Base-by-base conservation (phyloP, 2,329 filamentous ascomycete genomes). In the Madurella mycetomatis region DNA sequence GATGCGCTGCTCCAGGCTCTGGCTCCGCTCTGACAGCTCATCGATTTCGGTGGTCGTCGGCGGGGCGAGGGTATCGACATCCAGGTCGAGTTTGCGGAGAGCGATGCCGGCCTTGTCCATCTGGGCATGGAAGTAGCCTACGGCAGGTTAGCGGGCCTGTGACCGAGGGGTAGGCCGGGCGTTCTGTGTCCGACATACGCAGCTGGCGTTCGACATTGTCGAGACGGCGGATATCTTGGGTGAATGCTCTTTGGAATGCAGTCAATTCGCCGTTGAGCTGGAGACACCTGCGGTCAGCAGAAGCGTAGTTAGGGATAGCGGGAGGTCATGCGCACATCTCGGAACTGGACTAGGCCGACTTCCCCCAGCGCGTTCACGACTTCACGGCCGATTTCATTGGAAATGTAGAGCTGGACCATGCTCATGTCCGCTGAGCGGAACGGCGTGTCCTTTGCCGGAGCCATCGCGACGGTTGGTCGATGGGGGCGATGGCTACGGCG, bases 351-450 rank as follows among this genome's bases (percentile, higher is more conserved):
- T 67, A 94, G 83, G 55, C 94, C 94, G 68, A 99, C 83, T 81
- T 99, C 94, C 69, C 94, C 94, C 62, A 99, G 80, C 53, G 92
- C 92, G 69, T 92, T 96, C 60, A 97, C 92, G 66, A 96, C 92
- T 78, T 99, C 95, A 70, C 94, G 86, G 66, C 94, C 92, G 65
- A 99, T 97, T 80, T 99, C 94, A 72, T 96, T 97, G 69, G 94
- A 90, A 68, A 99, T 95, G 76, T 97, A 99, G 69, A 99, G 87
- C 85, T 99, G 94, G 69, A 95, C 95, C 87, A 99, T 87, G 82
- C 91, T 96, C 94, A 99, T 99, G 75, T 96, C 90, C 89, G 91
- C 90, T 72, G 94, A 99, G 83, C 95, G 92, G 86, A 99, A 97
- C 79, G 96, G 89, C 74, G 92, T 96, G 77, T 97, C 91, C 77